These are phyloP conservation scores for Cudoniella acicularis DNA, from an alignment of 495 filamentous ascomycete genomes.

Conservation along the genomic window DNA sequence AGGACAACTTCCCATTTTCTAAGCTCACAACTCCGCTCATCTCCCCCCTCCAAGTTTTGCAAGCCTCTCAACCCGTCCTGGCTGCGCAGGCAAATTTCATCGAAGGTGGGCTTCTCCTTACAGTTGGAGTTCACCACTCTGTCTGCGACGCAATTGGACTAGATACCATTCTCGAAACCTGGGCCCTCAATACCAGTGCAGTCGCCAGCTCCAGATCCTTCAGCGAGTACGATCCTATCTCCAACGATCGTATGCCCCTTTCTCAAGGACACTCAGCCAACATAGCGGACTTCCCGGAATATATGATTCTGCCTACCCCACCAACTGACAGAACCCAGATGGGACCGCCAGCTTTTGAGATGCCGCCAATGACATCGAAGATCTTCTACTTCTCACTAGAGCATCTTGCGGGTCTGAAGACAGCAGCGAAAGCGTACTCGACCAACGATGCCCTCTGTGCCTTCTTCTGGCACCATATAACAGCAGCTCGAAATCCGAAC, in stretches of 20 bases:
- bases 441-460: conserved; percentile 13
- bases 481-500: conserved; percentile 4
- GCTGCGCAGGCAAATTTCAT: conserved; percentile 53
- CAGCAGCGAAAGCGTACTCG: conserved; percentile 2
- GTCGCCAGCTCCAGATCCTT: not conserved
- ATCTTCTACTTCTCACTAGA: conserved; percentile 10
- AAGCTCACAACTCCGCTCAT: conserved; percentile 1
- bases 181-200: conserved; percentile 8
- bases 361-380: conserved; percentile 5
- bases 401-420: conserved; percentile 2
- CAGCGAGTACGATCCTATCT: conserved; percentile 3
- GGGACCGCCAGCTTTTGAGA: not conserved
- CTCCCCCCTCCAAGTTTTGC: conserved; percentile 1
- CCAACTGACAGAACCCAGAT: not conserved
- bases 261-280: not conserved
- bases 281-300: conserved; percentile 12
- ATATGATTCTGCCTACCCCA: not conserved
- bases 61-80: conserved; percentile 37
- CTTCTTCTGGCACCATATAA: conserved; percentile 17
- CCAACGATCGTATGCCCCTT: conserved; percentile 10
- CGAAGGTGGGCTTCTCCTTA: conserved; percentile 45
- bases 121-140: conserved; percentile 45
- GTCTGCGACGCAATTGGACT: conserved; percentile 34
- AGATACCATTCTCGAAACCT: conserved; percentile 26
- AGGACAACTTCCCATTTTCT: conserved; percentile 10